Percentiles rank a stretch among this genome's conserved stretches.
phyloP scores from a whole-genome alignment of 2,329 filamentous ascomycete genomes.

The Hymenoscyphus scutula region DNA sequence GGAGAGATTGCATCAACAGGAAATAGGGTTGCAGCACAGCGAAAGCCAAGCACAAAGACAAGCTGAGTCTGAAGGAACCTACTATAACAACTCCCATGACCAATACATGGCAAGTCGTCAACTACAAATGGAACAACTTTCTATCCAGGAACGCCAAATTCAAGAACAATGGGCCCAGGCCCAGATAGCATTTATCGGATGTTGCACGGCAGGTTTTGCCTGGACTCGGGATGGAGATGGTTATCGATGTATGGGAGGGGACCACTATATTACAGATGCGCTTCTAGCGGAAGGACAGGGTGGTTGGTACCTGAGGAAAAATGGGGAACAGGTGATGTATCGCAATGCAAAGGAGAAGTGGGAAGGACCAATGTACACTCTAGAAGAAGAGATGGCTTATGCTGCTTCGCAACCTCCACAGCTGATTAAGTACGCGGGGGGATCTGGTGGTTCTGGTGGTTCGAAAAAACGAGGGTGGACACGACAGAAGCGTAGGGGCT shows the following conservation, averaged over 20 bases:
- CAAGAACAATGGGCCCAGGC: constrained; percentile 26
- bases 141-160: constrained; percentile 13
- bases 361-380: too few species aligned
- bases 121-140: constrained; percentile 14
- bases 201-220: constrained; percentile 15
- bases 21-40: background rate
- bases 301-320: constrained; percentile 7
- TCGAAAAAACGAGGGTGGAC: too few species aligned
- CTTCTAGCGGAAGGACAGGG: constrained; percentile 26
- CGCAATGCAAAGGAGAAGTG: too few species aligned
- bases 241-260: constrained; percentile 23
- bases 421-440: too few species aligned
- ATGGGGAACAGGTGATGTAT: too few species aligned
- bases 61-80: background rate
- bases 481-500: too few species aligned
- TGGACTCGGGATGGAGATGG: constrained; percentile 21
- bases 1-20: background rate
- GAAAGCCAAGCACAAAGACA: background rate
- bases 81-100: constrained; percentile 7
- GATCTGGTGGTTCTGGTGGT: too few species aligned
- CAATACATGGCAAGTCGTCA: constrained; percentile 23
- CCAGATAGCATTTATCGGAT: constrained; percentile 10
- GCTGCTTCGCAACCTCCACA: too few species aligned
- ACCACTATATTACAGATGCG: constrained; percentile 23
- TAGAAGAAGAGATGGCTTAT: too few species aligned